Percentiles rank a stretch among this genome's conserved stretches.
Evolutionary conservation across 495 filamentous ascomycete genomes (phyloP).

Genomic region (Talaromyces liani): DNA sequence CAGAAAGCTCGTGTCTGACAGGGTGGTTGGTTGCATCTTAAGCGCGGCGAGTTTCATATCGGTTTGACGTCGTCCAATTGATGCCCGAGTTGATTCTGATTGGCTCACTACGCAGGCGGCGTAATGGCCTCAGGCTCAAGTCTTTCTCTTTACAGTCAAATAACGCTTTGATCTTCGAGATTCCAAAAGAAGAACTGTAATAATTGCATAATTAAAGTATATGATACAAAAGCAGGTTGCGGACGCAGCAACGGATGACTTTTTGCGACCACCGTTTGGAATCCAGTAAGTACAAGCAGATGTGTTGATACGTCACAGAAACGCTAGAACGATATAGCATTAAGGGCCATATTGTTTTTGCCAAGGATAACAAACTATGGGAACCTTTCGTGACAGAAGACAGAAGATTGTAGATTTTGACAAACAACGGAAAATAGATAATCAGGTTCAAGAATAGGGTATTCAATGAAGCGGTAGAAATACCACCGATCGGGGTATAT

Average conservation of each 20-base stretch:
- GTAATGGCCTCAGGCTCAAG: not conserved
- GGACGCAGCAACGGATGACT: not conserved
- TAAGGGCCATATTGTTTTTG: not conserved
- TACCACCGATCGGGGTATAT: not conserved
- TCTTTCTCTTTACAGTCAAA: not conserved
- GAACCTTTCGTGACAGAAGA: not conserved
- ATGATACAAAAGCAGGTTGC: not conserved
- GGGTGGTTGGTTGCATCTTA: not conserved
- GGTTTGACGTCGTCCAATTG: not conserved
- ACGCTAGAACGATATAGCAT: not conserved
- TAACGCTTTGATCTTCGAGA: not conserved
- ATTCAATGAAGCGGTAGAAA: not conserved
- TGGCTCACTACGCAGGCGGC: not conserved
- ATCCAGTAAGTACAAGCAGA: slow-evolving; percentile 3
- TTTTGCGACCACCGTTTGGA: not conserved
- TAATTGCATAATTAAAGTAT: not conserved
- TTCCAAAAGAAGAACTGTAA: not conserved
- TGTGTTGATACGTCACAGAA: not conserved
- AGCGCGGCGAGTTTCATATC: not conserved
- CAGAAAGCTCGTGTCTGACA: not conserved
- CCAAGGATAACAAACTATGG: not conserved
- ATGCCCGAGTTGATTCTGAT: not conserved
- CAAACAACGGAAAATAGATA: not conserved
- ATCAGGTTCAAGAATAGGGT: not conserved
- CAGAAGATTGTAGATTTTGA: not conserved